Evolutionary conservation across 768 basidiomycete species (phyloP), one percentile per base, ranked within the genome.

Genomic region (Kwoniella dendrophila): DNA sequence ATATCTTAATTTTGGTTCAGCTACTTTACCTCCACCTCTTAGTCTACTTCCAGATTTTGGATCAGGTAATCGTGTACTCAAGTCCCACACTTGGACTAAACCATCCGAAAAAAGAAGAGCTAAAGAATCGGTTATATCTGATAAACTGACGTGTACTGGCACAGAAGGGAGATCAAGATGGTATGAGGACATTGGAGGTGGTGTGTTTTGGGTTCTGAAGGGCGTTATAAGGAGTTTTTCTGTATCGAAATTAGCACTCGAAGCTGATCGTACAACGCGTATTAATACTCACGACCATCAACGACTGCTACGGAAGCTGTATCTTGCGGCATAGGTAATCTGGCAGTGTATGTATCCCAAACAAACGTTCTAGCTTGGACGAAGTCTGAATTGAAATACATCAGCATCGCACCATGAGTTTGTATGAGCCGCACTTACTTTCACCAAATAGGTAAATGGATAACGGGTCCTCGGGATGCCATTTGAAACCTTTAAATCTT

Each of bases 121-220:
- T 7, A 92, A 75, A 0, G 83, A 73, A 63, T 93, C 90, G 18
- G 80, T 76, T 20, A 77, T 69, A 1, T 83, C 60, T 0, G 88
- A 86, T 60, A 92, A 87, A 3, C 86, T 81, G 3, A 85, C 79
- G 74, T 94, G 87, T 8, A 87, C 75, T 0, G 93, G 90, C 0
- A 84, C 71, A 12, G 74, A 61, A 49, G 55, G 78, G 20, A 74
- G 79, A 29, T 49, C 47, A 52, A 86, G 79, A 40, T 79, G 79
- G 67, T 83, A 82, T 1, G 91, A 88, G 0, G 87, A 90, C 92
- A 96, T 94, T 0, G 96, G 96, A n/a, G 96, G 96, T n/a, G 95
- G 96, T 4, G 95, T 85, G 73, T 96, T 97, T 80, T 95, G 90
- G 0, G 86, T 85, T 40, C 93, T 85, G 83, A 98, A 98, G 16